Evolutionary conservation across 2,329 filamentous ascomycete genomes (phyloP).

Genomic region (Colletotrichum noveboracense): DNA sequence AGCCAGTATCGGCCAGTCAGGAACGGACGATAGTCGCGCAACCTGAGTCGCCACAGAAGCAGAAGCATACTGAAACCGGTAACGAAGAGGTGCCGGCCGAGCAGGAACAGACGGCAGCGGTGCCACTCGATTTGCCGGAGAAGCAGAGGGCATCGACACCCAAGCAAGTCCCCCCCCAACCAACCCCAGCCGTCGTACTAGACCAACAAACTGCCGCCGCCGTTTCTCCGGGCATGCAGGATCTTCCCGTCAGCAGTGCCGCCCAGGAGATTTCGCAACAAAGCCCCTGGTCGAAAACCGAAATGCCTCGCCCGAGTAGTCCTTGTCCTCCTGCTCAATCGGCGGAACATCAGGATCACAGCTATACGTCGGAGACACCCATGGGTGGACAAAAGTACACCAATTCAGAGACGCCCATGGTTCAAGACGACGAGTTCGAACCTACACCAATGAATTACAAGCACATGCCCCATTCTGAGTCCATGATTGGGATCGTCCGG

Average conservation of each 20-base stretch:
- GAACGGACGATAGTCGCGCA: neutral
- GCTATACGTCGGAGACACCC: neutral
- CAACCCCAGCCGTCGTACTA: neutral
- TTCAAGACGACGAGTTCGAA: neutral
- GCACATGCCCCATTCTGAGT: neutral
- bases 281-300: constrained; percentile 12
- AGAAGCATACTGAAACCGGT: neutral
- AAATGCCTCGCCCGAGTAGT: neutral
- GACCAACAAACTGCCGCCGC: neutral
- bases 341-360: neutral
- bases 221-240: neutral
- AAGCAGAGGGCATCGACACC: neutral
- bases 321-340: neutral
- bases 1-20: neutral
- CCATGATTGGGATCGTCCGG: neutral
- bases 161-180: neutral
- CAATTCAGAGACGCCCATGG: neutral
- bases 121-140: neutral
- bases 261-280: neutral
- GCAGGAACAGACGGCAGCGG: neutral
- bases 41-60: neutral
- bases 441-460: neutral
- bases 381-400: neutral
- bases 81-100: neutral
- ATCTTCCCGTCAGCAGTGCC: neutral